Evolutionary conservation across 805 yeast species (phyloP).

Genomic region (fission yeast (Schizosaccharomyces pombe)): DNA sequence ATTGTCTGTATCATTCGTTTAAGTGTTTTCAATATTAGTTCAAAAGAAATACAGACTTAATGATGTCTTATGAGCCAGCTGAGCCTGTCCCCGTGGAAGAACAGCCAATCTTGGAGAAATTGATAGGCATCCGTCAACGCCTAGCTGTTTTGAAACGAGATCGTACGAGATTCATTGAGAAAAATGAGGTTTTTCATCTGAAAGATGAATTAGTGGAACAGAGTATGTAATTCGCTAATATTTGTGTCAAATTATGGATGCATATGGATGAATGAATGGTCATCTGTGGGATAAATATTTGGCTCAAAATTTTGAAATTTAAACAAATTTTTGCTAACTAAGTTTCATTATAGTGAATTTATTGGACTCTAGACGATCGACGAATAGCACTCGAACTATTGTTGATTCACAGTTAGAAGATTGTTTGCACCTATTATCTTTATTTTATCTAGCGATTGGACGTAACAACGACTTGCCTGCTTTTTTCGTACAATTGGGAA

Average conservation of each 20-base stretch:
- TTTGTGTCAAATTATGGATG: too few species aligned
- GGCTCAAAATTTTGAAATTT: too few species aligned
- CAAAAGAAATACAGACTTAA: neutral
- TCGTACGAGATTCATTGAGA: constrained; percentile 11
- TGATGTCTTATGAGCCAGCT: neutral
- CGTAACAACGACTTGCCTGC: constrained; percentile 79
- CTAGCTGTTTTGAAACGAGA: constrained; percentile 16
- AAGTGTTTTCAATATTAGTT: neutral
- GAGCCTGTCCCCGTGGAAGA: constrained; percentile 14
- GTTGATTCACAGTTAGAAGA: constrained; percentile 68
- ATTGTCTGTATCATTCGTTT: too few species aligned
- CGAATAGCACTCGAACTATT: constrained; percentile 11
- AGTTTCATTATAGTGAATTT: neutral
- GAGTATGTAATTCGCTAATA: neutral
- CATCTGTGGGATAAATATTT: too few species aligned
- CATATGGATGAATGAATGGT: too few species aligned
- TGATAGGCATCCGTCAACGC: constrained; percentile 13
- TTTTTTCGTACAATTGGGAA: constrained; percentile 67
- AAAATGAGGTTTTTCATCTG: neutral
- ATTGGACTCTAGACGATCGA: neutral
- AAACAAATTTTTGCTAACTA: too few species aligned
- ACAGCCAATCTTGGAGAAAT: constrained; percentile 13
- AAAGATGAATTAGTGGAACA: constrained; percentile 3
- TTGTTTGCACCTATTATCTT: constrained; percentile 63
- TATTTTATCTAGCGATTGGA: constrained; percentile 82